Conservation (phyloP, 139 green algal species). For the Coelastrella sp. region DNA sequence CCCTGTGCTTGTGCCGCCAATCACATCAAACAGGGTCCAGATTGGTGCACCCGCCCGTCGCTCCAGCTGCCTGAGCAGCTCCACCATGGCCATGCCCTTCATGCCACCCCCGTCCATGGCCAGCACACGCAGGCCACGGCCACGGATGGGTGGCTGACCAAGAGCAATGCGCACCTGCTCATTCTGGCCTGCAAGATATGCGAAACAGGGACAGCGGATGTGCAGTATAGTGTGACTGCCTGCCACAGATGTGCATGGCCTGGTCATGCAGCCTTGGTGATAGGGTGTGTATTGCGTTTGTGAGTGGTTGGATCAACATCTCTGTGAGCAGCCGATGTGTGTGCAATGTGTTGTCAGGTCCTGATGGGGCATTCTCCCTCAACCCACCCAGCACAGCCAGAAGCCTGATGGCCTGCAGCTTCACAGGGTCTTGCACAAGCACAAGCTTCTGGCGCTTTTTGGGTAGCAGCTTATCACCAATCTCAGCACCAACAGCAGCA, state of each 20-base stretch:
- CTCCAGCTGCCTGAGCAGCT: constrained; percentile 71
- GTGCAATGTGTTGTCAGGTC: background rate
- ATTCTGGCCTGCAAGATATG: constrained; percentile 74
- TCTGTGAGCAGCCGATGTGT: background rate
- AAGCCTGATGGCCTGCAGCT: constrained; percentile 68
- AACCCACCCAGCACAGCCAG: constrained; percentile 81
- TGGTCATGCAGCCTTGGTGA: background rate
- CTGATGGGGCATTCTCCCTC: too few species aligned
- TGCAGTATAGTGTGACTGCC: background rate
- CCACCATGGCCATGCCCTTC: constrained; percentile 56
- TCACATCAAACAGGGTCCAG: constrained; percentile 92
- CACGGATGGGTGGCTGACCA: constrained; percentile 59
- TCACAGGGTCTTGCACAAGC: constrained; percentile 28
- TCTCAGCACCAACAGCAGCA: constrained; percentile 9
- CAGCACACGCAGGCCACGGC: constrained; percentile 90
- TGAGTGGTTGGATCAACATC: background rate
- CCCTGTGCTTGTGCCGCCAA: constrained; percentile 87
- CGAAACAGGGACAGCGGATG: background rate
- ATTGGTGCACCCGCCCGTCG: constrained; percentile 68
- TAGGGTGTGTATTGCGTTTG: too few species aligned
- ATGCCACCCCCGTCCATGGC: constrained; percentile 97
- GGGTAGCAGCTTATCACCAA: background rate
- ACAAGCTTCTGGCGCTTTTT: constrained; percentile 30
- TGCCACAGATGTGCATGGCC: background rate
- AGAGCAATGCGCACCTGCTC: constrained; percentile 74